Evolutionary conservation across 345 rosid species (phyloP).

Genomic region (Angophora floribunda): DNA sequence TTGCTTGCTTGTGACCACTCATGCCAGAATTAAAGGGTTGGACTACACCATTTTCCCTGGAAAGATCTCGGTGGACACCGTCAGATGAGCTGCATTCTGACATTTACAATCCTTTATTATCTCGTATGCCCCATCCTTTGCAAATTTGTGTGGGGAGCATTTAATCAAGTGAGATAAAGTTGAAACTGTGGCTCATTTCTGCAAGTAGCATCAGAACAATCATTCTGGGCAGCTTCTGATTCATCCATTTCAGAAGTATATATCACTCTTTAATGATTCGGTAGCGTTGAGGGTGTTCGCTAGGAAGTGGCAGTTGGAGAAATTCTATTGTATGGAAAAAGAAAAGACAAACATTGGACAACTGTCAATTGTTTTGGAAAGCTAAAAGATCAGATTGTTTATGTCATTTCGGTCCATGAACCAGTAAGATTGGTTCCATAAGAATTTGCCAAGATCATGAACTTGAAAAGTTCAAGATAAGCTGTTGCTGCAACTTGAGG

Average conservation of each 20-base stretch:
- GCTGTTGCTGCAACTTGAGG: neutral
- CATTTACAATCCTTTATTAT: neutral
- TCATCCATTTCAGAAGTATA: neutral
- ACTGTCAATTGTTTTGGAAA: neutral
- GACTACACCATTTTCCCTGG: neutral
- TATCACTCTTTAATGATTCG: neutral
- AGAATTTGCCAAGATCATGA: too few species aligned
- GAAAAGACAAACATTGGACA: neutral
- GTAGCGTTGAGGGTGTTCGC: neutral
- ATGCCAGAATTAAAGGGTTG: neutral
- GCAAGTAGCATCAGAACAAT: neutral
- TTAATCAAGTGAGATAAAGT: neutral
- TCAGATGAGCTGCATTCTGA: neutral
- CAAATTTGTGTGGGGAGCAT: neutral
- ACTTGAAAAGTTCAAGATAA: neutral
- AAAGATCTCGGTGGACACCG: neutral
- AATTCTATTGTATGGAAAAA: neutral
- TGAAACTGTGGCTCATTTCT: neutral
- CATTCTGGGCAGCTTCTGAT: neutral
- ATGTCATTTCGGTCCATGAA: neutral
- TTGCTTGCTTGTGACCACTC: neutral
- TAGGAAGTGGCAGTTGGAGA: neutral
- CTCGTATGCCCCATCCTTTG: neutral
- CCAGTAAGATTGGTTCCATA: too few species aligned
- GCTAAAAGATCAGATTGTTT: neutral